These are phyloP conservation scores for Rhodosporidiobolus odoratus DNA, from an alignment of 768 basidiomycete genomes.

Conservation along the genomic window DNA sequence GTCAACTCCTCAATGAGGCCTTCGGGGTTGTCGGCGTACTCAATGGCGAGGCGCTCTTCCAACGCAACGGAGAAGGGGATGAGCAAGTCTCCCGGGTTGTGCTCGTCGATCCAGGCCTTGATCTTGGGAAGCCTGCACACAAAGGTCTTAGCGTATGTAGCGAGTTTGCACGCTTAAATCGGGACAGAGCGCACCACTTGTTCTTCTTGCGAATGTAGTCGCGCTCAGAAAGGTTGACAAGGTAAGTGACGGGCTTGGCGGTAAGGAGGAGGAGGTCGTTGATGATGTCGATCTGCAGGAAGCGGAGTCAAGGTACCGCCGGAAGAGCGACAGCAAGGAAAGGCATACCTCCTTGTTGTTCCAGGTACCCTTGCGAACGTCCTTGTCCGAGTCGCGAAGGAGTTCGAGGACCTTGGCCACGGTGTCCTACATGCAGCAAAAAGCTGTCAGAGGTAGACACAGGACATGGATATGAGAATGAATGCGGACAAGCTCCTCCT, in stretches of 20 bases:
- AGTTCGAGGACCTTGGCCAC: conserved; percentile 78
- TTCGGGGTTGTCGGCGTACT: conserved; percentile 54
- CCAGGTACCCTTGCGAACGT: conserved; percentile 91
- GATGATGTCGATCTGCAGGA: conserved; percentile 72
- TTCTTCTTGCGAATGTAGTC: conserved; percentile 98
- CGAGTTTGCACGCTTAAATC: too few relatives aligned
- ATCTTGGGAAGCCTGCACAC: conserved; percentile 77
- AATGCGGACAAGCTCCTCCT: conserved; percentile 82
- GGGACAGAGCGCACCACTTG: conserved; percentile 75
- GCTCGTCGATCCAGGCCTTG: conserved; percentile 93
- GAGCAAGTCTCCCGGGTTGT: conserved; percentile 91
- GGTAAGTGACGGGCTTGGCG: conserved; percentile 94
- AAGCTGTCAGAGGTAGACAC: conserved; percentile 29
- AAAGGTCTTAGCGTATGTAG: too few relatives aligned
- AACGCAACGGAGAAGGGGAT: conserved; percentile 96
- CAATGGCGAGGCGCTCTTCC: conserved; percentile 73
- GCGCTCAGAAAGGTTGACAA: conserved; percentile 90
- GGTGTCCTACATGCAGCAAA: conserved; percentile 55
- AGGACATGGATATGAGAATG: not conserved
- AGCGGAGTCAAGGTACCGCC: conserved; percentile 42
- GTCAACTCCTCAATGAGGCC: conserved; percentile 70
- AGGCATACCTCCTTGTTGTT: conserved; percentile 80
- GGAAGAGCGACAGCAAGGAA: conserved; percentile 56
- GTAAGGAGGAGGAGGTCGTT: conserved; percentile 85
- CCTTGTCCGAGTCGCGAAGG: conserved; percentile 73